A percentile compares a stretch with the other conserved stretches of the same genome.
Conservation (phyloP, 164 flowering plant species). For the Pachysandra terminalis region DNA sequence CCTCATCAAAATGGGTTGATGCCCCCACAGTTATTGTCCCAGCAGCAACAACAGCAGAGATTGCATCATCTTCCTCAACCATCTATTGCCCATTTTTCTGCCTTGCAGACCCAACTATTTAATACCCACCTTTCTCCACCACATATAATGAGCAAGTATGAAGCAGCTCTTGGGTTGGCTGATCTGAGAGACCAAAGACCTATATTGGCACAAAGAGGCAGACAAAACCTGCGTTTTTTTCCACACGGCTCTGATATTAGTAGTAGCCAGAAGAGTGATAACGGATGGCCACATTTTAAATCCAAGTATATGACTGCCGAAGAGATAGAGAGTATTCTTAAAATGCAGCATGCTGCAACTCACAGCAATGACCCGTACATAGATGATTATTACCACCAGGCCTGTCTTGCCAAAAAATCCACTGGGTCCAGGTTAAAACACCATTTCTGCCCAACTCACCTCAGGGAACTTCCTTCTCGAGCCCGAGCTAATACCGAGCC, state of each 20-base stretch:
- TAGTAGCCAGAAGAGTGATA: slow-evolving; percentile 29
- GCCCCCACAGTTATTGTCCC: slow-evolving; percentile 39
- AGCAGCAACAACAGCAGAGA: slow-evolving; percentile 36
- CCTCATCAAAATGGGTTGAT: slow-evolving; percentile 51
- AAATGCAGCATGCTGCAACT: slow-evolving; percentile 63
- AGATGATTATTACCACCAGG: slow-evolving; percentile 67
- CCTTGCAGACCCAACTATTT: slow-evolving; percentile 39
- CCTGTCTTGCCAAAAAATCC: slow-evolving; percentile 46
- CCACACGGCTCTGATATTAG: slow-evolving; percentile 35
- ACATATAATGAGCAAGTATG: slow-evolving; percentile 42
- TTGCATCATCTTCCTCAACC: slow-evolving; percentile 42
- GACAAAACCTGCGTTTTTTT: slow-evolving; percentile 28
- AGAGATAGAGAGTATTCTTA: slow-evolving; percentile 51
- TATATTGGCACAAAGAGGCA: slow-evolving; percentile 25
- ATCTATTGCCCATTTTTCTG: slow-evolving; percentile 40
- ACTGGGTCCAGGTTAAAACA: slow-evolving; percentile 39
- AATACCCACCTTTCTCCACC: slow-evolving; percentile 46
- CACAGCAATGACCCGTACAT: slow-evolving; percentile 57
- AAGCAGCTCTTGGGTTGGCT: slow-evolving; percentile 28
- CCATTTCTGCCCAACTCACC: slow-evolving; percentile 46
- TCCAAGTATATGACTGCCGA: too few species aligned
- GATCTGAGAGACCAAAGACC: slow-evolving; percentile 40
- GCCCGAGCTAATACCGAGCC: slow-evolving; percentile 44
- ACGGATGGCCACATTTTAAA: slow-evolving; percentile 43
- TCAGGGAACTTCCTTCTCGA: slow-evolving; percentile 43